Base-by-base conservation (phyloP, 164 flowering plant species). In the Tetracentron sinense region DNA sequence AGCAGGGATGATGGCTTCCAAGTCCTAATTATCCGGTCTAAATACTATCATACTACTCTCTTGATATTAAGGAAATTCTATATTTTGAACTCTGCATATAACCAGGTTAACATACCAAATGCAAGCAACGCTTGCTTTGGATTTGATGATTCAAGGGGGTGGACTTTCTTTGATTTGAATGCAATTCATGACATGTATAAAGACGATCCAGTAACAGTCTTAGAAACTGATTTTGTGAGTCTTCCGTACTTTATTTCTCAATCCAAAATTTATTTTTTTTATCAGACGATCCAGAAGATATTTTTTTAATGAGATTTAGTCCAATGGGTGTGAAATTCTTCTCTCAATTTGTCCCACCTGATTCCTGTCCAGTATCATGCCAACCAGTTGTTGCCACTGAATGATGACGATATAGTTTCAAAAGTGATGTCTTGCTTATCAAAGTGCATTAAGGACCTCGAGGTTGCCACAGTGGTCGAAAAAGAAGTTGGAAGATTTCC, bases 161-260 rank as follows among this genome's bases (percentile, higher is more conserved):
- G 89, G 84, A 75, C 85, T 47, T 85, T 85, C 82, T 85, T 83
- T 62, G 77, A 87, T 76, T 74, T 85, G 82, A 85, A 78, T 54
- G 68, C 67, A 21, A 78, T 87, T 42, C 58, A 83, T 30, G 89
- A 85, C 17, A 80, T 82, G 65, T 71, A 76, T 54, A 78, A 79
- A 68, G 80, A 81, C 15, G 74, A 74, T 56, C 57, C 77, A 12
- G 75, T 46, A 7, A 83, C 89, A 26, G 72, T 79, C 30, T 0
- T 84, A 54, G 78, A 80, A 67, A 82, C 82, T 58, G 82, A 82
- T 54, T 82, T 87, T 75, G 89, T 87, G 59, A 81, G 93, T 70
- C 46, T 23, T 61, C 15, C 5, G 16, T 22, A 42, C 56, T 49
- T 64, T 53, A 7, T 26, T 27, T 50, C 47, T 53, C 22, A n/a